phyloP scores from a whole-genome alignment of 139 green algal species.

The Monoraphidium neglectum region DNA sequence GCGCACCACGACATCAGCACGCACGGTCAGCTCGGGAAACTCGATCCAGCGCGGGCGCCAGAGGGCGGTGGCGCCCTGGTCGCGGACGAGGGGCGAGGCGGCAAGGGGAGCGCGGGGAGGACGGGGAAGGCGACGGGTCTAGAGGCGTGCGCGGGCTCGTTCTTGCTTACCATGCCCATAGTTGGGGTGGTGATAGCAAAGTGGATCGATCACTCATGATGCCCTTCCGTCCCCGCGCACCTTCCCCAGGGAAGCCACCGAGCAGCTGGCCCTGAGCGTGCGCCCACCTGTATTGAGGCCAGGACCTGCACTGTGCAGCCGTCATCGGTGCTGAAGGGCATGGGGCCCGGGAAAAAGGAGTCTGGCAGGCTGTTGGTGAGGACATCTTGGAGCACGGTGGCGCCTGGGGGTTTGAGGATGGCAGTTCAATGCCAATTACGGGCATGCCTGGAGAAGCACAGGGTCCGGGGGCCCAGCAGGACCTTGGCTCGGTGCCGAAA shows the following conservation, averaged over 20 bases:
- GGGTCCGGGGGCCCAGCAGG: neutral
- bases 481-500: neutral
- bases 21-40: constrained; percentile 48
- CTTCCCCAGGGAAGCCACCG: too few species aligned
- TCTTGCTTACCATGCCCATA: neutral
- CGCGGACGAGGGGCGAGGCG: too few species aligned
- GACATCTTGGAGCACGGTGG: constrained; percentile 36
- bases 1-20: constrained; percentile 38
- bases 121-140: neutral
- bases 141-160: neutral
- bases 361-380: constrained; percentile 46
- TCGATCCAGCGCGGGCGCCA: constrained; percentile 46
- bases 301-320: constrained; percentile 47
- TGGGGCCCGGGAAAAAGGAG: constrained; percentile 35
- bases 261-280: neutral
- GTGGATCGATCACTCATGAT: too few species aligned
- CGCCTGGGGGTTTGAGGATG: constrained; percentile 21
- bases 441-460: neutral
- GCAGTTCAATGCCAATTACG: neutral
- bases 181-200: too few species aligned
- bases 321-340: constrained; percentile 24
- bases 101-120: too few species aligned
- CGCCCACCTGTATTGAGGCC: constrained; percentile 40
- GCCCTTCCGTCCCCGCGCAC: too few species aligned
- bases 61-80: constrained; percentile 35